phyloP scores from a whole-genome alignment of 345 rosid species.

The Eucalyptus rudis region DNA sequence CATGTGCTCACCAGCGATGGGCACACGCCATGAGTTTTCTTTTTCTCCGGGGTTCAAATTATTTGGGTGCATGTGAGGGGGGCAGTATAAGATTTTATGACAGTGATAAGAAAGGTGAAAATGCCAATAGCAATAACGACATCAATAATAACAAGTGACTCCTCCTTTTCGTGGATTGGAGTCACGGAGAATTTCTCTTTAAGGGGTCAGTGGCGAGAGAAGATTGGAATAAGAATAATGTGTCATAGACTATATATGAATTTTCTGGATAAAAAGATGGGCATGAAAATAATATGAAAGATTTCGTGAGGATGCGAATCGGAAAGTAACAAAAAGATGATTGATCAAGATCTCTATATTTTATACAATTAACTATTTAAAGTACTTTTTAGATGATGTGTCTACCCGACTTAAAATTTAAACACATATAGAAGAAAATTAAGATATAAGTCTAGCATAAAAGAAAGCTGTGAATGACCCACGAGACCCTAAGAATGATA shows the following conservation, averaged over 20 bases:
- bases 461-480: rapidly evolving
- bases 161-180: background rate
- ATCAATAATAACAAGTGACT: background rate
- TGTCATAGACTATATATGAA: background rate
- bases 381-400: background rate
- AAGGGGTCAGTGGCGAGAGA: background rate
- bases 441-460: background rate
- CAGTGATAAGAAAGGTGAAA: background rate
- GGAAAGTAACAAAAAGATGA: background rate
- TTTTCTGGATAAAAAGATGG: background rate
- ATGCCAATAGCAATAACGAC: background rate
- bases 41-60: background rate
- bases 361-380: background rate
- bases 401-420: background rate
- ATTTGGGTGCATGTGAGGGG: background rate
- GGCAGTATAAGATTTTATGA: background rate
- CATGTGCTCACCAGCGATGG: background rate
- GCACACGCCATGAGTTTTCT: background rate
- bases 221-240: background rate
- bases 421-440: background rate
- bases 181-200: background rate
- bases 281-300: background rate
- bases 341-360: background rate
- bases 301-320: background rate
- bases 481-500: background rate